Conservation (phyloP, 306 rosid genomes). For the Gleditsia sinensis region DNA sequence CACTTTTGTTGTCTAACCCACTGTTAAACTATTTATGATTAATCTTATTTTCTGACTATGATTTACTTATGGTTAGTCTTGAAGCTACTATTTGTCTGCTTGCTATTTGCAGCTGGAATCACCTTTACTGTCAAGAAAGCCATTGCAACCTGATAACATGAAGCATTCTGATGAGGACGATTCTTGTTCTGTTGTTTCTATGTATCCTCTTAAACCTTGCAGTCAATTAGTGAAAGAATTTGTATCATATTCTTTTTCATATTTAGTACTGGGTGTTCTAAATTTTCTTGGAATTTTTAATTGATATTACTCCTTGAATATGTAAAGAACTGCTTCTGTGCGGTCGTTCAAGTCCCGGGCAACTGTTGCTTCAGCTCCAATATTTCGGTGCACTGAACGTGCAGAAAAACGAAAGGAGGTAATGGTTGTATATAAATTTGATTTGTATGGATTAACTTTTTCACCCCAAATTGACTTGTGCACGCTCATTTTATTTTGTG, state of each 20-base stretch:
- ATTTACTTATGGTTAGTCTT: conserved; percentile 1
- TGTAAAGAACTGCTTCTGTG: conserved; percentile 59
- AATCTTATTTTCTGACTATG: not conserved
- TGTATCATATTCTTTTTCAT: conserved; percentile 18
- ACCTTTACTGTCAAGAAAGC: conserved; percentile 59
- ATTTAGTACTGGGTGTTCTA: conserved; percentile 12
- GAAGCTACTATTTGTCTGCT: conserved; percentile 27
- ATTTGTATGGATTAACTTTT: conserved; percentile 25
- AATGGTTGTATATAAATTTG: conserved; percentile 28
- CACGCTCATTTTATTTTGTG: conserved; percentile 25
- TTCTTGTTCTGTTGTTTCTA: conserved; percentile 77
- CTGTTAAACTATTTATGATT: conserved; percentile 12
- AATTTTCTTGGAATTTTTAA: conserved; percentile 23
- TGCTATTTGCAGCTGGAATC: conserved; percentile 64
- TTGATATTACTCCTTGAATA: conserved; percentile 49
- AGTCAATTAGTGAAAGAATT: not conserved
- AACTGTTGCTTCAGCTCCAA: conserved; percentile 77
- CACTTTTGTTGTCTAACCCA: conserved; percentile 4
- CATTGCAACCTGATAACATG: conserved; percentile 78
- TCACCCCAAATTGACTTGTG: conserved; percentile 21
- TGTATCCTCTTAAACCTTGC: conserved; percentile 65
- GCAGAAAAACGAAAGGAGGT: conserved; percentile 98
- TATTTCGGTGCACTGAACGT: conserved; percentile 73
- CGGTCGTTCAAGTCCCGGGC: conserved; percentile 53
- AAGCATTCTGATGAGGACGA: conserved; percentile 93